Percentiles rank a stretch among this genome's conserved stretches.
These are phyloP conservation scores for Globisporangium polare DNA, from an alignment of 352 stramenopile species.

Conservation along the genomic window DNA sequence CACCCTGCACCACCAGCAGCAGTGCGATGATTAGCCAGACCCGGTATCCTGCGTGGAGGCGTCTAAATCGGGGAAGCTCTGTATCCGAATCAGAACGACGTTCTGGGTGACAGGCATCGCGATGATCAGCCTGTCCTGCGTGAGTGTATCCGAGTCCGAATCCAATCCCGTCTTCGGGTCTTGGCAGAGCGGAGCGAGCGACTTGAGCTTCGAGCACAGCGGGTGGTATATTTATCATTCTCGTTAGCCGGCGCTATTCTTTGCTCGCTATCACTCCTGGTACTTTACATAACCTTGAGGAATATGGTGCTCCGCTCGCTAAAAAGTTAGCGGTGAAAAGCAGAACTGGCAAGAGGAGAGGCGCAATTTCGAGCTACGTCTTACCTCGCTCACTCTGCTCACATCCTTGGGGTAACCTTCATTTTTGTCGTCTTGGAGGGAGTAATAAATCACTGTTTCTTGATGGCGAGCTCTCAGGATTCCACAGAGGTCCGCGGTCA, in stretches of 20 bases:
- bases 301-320: too few relatives aligned
- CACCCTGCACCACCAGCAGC: too few relatives aligned
- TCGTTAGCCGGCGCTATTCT: slow-evolving; percentile 1
- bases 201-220: slow-evolving; percentile 1
- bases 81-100: neutral
- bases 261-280: slow-evolving; percentile 6
- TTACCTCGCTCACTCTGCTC: neutral
- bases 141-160: neutral
- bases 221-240: slow-evolving; percentile 4
- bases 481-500: neutral
- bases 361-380: neutral
- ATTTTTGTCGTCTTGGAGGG: slow-evolving; percentile 7
- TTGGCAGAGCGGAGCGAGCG: neutral
- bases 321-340: slow-evolving; percentile 1
- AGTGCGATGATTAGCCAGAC: too few relatives aligned
- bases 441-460: slow-evolving; percentile 5
- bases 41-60: neutral
- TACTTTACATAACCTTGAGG: too few relatives aligned
- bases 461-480: slow-evolving; percentile 1
- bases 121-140: neutral
- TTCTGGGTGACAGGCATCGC: neutral
- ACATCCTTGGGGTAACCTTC: neutral
- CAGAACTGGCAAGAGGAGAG: neutral
- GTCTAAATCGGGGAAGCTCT: neutral
- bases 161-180: neutral